Percentiles rank a stretch among this genome's conserved stretches.
Evolutionary conservation across 2,329 filamentous ascomycete species (phyloP).

Genomic region (Monilinia fructicola): DNA sequence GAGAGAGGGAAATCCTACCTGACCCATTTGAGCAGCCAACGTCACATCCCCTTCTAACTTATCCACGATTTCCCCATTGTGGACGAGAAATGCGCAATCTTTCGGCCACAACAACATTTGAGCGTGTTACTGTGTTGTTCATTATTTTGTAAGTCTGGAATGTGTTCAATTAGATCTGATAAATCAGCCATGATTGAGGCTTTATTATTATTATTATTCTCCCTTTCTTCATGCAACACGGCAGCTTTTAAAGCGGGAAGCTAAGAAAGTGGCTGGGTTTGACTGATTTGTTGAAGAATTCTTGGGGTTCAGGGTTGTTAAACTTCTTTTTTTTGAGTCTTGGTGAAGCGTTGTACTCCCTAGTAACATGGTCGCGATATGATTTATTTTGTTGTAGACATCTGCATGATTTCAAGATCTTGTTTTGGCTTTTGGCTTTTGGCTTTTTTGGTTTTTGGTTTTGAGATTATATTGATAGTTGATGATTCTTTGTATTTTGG

Average conservation of each 20-base stretch:
- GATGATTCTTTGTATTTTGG: too few species aligned
- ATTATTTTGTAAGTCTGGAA: constrained; percentile 28
- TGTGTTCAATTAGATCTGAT: constrained; percentile 28
- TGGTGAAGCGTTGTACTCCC: constrained; percentile 15
- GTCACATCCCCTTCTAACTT: constrained; percentile 84
- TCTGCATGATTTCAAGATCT: not conserved
- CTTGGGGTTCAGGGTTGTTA: constrained; percentile 7
- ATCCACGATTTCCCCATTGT: constrained; percentile 76
- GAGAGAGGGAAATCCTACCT: constrained; percentile 63
- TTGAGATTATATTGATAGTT: not conserved
- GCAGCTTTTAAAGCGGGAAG: not conserved
- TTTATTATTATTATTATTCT: too few species aligned
- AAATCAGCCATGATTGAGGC: constrained; percentile 14
- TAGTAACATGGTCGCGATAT: not conserved
- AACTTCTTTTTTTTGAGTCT: not conserved
- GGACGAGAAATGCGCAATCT: constrained; percentile 76
- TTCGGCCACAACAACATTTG: constrained; percentile 82
- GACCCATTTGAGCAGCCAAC: constrained; percentile 81
- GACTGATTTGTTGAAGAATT: not conserved
- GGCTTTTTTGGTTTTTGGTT: not conserved
- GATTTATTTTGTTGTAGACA: constrained; percentile 4
- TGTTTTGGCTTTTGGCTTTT: too few species aligned
- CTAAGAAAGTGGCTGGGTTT: constrained; percentile 16
- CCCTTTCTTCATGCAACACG: not conserved
- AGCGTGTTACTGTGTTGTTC: constrained; percentile 19